Evolutionary conservation across 2,329 filamentous ascomycete genomes (phyloP), one percentile per base, ranked within the genome.

Genomic region (Epichloe uncinata): DNA sequence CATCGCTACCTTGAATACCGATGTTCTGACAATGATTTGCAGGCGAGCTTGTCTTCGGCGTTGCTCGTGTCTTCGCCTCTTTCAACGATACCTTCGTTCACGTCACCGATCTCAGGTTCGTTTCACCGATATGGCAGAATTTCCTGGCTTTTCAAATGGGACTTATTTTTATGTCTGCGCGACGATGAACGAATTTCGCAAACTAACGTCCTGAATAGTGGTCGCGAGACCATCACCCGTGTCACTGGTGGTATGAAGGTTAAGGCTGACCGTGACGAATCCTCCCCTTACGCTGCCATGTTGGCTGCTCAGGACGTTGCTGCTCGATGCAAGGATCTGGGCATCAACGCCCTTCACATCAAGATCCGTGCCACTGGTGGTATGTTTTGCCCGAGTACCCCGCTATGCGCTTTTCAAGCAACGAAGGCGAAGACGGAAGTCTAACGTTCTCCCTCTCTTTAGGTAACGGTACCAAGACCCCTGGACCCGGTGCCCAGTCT

Each of bases 221-320:
- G 93, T 78, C 93, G 93, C 77, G 93, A 98, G 86, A 98, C 94
- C 77, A 96, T 98, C 79, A 87, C 83, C 83, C 90, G 93, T 87
- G 91, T 98, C 64, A 98, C 94, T 67, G 93, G 94, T 79, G 94
- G 94, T 71, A 98, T 98, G 93, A 98, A 98, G 83, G 93, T 98
- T 83, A 98, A 98, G 86, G 90, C 90, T 74, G 90, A 98, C 71
- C 91, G 93, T 82, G 93, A 98, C 78, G 93, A 98, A 81, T 97
- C 91, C 67, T 97, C 93, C 63, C 93, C 93, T 66, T 98, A 98
- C 82, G 93, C 93, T 68, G 93, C 93, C 77, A 98, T 98, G 93
- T 90, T 98, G 87, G 93, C 93, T 76, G 93, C 93, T 61, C 93
- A 98, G 82, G 90, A 95, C 73, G 89, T 95, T 70, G 93, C 93